Base-by-base conservation (phyloP, 495 filamentous ascomycete species). In the Aspergillus campestris region DNA sequence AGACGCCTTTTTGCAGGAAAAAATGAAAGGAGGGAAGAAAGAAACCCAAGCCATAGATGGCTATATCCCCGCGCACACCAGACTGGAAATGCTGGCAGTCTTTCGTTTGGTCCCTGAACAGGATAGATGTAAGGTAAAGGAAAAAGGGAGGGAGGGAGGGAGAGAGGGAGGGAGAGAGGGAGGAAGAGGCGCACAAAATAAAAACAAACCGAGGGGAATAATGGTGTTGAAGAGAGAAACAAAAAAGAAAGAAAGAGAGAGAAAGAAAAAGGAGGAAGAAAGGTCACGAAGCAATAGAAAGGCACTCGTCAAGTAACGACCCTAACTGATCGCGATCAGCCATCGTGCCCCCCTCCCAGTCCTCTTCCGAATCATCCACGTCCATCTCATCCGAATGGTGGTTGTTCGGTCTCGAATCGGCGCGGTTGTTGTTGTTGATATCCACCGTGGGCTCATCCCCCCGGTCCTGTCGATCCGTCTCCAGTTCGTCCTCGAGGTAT, bases 401-500 rank as follows among this genome's bases (percentile, higher is more conserved):
- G 36, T 56, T 53, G 49, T 44, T 45, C 34, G 36, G 57, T 47
- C 43, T 71, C 67, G 60, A 4, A 24, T 24, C 18, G 4, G 4
- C 18, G 18, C 18, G 74, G 65, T 48, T 65, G 15, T 75, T 65
- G 28, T 52, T 35, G 3, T 43, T 31, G 9, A 39, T 50, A 45
- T 40, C 52, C 37, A 32, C 47, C 27, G 41, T 51, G 9, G 50
- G 41, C 18, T 69, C 69, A 31, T 67, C 66, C 10, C 50, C 31
- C 60, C 56, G 77, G 72, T 64, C 80, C 73, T 50, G 64, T 29
- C 56, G 65, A 55, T 68, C 64, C 29, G 65, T 55, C 76, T 88
- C 84, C 15, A 86, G 72, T 51, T 89, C 86, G 14, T 86, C 82
- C 62, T 90, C 87, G 40, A 86, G 72, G 49, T 85, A 87, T 5